A percentile compares a stretch with the other conserved stretches of the same genome.
Evolutionary conservation across 169 alveolate genomes (phyloP).

Genomic region (Plasmodium malariae): DNA sequence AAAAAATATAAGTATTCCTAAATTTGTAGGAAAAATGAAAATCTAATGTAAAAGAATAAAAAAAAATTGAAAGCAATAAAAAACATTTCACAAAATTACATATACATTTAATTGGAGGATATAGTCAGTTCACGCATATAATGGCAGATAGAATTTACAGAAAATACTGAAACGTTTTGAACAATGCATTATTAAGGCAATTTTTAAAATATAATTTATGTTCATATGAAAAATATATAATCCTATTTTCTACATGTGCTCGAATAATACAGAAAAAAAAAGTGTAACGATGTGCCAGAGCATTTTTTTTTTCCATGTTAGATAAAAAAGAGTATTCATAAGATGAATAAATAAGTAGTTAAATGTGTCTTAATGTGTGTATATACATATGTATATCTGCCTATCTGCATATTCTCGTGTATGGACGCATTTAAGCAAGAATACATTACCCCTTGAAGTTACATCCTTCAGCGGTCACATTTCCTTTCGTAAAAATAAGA

Average conservation of each 20-base stretch:
- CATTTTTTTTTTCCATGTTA: no score
- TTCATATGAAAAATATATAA: no score
- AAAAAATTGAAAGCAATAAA: background rate
- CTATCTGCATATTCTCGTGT: constrained; percentile 6
- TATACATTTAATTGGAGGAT: background rate
- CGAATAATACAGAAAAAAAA: no score
- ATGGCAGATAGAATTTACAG: constrained; percentile 11
- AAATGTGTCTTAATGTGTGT: no score
- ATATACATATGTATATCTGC: background rate
- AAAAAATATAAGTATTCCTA: background rate
- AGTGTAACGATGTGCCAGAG: no score
- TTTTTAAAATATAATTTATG: constrained; percentile 20
- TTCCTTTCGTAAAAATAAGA: no score
- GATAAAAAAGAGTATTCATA: no score
- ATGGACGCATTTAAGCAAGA: no score
- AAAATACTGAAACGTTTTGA: constrained; percentile 8
- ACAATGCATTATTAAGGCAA: background rate
- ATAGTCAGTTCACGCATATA: background rate
- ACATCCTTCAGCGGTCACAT: no score
- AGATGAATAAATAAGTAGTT: no score
- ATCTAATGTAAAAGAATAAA: background rate
- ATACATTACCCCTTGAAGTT: no score
- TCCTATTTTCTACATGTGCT: no score
- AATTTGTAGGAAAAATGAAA: background rate
- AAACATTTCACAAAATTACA: background rate